Conservation (phyloP, 176 grass and related monocot species). For the Aechmea fasciata region DNA sequence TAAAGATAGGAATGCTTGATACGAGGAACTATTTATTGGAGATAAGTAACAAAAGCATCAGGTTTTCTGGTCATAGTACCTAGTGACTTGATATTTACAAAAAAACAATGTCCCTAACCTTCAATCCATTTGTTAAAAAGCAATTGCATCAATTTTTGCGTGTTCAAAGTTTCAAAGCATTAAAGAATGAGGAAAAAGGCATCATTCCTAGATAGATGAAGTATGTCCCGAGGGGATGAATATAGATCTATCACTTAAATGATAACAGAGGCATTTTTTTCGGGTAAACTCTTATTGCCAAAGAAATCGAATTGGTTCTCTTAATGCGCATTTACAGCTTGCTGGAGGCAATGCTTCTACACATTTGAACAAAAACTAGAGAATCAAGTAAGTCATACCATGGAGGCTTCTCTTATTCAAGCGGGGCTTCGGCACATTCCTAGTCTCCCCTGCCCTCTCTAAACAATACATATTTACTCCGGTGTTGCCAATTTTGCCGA, state of each 20-base stretch:
- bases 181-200: background rate
- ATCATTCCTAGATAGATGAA: background rate
- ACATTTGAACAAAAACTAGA: slow-evolving; percentile 6
- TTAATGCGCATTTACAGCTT: background rate
- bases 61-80: background rate
- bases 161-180: too few species aligned
- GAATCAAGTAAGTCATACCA: slow-evolving; percentile 22
- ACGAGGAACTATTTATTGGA: background rate
- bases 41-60: background rate
- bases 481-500: slow-evolving; percentile 37
- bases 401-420: slow-evolving; percentile 45
- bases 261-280: background rate
- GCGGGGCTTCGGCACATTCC: slow-evolving; percentile 13
- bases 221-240: background rate
- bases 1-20: background rate
- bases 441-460: slow-evolving; percentile 16
- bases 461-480: slow-evolving; percentile 23
- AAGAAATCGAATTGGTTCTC: background rate
- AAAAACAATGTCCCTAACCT: too few species aligned
- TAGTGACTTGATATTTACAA: background rate
- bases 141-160: too few species aligned
- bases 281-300: background rate
- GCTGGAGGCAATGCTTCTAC: background rate
- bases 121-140: too few species aligned
- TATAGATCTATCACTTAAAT: background rate